These are phyloP conservation scores for Sistotremastrum suecicum DNA, from an alignment of 768 basidiomycete species.

Conservation along the genomic window DNA sequence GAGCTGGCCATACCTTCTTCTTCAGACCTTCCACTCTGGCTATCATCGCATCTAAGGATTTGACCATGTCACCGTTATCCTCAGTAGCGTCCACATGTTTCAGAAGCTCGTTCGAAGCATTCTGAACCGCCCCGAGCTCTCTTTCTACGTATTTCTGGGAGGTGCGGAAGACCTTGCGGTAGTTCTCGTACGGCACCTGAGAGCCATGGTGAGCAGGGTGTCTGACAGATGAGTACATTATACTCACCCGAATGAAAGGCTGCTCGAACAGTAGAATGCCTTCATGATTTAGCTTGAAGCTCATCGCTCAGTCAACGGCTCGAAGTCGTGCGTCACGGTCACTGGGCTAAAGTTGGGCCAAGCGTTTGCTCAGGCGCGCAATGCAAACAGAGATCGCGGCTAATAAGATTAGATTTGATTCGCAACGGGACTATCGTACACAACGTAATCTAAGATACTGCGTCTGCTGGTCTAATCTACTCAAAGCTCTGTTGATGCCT, in stretches of 20 bases:
- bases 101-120: slow-evolving; percentile 43
- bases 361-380: too few species aligned
- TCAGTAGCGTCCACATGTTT: slow-evolving; percentile 25
- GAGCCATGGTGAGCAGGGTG: neutral
- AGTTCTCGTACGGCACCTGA: slow-evolving; percentile 83
- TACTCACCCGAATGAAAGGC: slow-evolving; percentile 57
- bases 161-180: slow-evolving; percentile 75
- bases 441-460: too few species aligned
- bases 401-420: too few species aligned
- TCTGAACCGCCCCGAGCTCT: slow-evolving; percentile 50
- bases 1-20: slow-evolving; percentile 51
- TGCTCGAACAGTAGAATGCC: slow-evolving; percentile 75
- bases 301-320: slow-evolving; percentile 2
- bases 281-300: slow-evolving; percentile 50
- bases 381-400: too few species aligned
- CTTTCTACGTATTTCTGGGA: slow-evolving; percentile 74
- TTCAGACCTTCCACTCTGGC: slow-evolving; percentile 65
- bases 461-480: too few species aligned
- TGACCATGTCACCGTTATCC: slow-evolving; percentile 36
- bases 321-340: too few species aligned
- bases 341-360: neutral
- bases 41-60: slow-evolving; percentile 64
- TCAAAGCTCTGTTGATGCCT: too few species aligned
- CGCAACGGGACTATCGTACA: too few species aligned
- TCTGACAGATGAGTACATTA: slow-evolving; percentile 1